A percentile compares a stretch with the other conserved stretches of the same genome.
Conservation (phyloP, 805 yeast genomes). For the Pichia gijzeniarum region DNA sequence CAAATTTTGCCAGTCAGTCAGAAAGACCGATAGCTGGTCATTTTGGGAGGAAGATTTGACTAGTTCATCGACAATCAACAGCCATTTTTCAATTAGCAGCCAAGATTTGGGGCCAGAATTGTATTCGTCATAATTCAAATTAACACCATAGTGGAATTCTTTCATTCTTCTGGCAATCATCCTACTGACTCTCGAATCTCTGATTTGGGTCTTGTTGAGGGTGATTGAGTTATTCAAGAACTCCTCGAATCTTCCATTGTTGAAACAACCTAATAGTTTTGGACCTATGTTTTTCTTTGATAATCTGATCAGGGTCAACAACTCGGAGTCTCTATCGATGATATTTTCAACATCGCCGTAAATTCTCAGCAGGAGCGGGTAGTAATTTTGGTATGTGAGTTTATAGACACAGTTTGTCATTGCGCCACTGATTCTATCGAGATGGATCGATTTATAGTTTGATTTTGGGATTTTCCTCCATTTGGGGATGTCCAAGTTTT, state of each 20-base stretch:
- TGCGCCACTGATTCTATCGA: conserved; percentile 82
- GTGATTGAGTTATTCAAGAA: conserved; percentile 79
- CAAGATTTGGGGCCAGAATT: conserved; percentile 61
- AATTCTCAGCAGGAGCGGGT: conserved; percentile 68
- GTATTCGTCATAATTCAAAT: conserved; percentile 51
- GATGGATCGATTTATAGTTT: conserved; percentile 38
- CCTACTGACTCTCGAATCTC: conserved; percentile 68
- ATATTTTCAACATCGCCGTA: conserved; percentile 86
- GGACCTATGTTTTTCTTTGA: conserved; percentile 84
- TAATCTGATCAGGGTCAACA: conserved; percentile 64
- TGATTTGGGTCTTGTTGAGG: conserved; percentile 62
- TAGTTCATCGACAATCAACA: conserved; percentile 37
- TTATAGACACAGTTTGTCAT: conserved; percentile 85
- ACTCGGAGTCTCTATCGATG: conserved; percentile 80
- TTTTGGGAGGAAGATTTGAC: conserved; percentile 33
- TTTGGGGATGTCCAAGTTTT: conserved; percentile 60
- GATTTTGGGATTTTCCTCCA: conserved; percentile 58
- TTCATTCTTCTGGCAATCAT: conserved; percentile 95
- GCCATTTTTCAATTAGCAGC: conserved; percentile 70
- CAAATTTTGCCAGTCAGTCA: conserved; percentile 45
- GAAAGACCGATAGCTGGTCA: conserved; percentile 35
- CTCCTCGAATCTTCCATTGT: conserved; percentile 93
- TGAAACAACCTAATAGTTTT: conserved; percentile 76
- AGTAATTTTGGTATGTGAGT: conserved; percentile 38
- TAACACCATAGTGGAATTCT: conserved; percentile 80